Percentiles rank a stretch among this genome's conserved stretches.
These are phyloP conservation scores for Neoboletus subvelutipes DNA, from an alignment of 768 basidiomycete genomes.

Conservation along the genomic window DNA sequence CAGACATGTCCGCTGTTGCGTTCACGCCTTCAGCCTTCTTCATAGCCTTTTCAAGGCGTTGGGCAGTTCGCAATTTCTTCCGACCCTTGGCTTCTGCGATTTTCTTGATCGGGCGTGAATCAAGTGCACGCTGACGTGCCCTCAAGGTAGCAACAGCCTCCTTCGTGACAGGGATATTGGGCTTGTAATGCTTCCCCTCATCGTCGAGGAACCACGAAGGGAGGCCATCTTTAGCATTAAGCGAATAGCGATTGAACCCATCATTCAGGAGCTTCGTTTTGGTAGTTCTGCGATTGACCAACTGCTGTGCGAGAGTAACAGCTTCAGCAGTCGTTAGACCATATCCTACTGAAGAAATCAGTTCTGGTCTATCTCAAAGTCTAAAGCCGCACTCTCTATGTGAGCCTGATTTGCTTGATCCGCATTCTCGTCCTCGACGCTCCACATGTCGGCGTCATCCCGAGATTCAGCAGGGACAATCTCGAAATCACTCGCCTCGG, in stretches of 20 bases:
- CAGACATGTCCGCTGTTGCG: conserved; percentile 85
- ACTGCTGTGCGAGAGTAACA: conserved; percentile 83
- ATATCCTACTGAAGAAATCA: conserved; percentile 49
- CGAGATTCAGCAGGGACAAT: conserved; percentile 61
- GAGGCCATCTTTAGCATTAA: conserved; percentile 88
- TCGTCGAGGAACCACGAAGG: conserved; percentile 98
- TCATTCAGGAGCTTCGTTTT: conserved; percentile 89
- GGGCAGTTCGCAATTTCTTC: conserved; percentile 88
- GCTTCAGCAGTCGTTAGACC: conserved; percentile 88
- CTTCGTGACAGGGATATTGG: conserved; percentile 95
- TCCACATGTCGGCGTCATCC: conserved; percentile 71
- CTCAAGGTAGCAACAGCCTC: conserved; percentile 86
- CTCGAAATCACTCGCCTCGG: conserved; percentile 57
- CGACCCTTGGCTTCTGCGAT: conserved; percentile 97
- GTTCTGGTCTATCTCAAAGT: background rate
- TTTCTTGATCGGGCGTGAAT: conserved; percentile 98
- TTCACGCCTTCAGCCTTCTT: conserved; percentile 96
- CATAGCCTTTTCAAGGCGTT: conserved; percentile 85
- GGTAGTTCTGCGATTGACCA: conserved; percentile 89
- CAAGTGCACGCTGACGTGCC: conserved; percentile 88
- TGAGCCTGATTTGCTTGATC: conserved; percentile 64
- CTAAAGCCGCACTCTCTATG: conserved; percentile 57
- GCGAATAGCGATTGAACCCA: conserved; percentile 92
- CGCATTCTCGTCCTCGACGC: conserved; percentile 73
- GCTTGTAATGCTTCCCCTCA: conserved; percentile 87